Evolutionary conservation across 1,284 basidiomycete species (phyloP), one percentile per base, ranked within the genome.

Genomic region (Ustilago sp.): DNA sequence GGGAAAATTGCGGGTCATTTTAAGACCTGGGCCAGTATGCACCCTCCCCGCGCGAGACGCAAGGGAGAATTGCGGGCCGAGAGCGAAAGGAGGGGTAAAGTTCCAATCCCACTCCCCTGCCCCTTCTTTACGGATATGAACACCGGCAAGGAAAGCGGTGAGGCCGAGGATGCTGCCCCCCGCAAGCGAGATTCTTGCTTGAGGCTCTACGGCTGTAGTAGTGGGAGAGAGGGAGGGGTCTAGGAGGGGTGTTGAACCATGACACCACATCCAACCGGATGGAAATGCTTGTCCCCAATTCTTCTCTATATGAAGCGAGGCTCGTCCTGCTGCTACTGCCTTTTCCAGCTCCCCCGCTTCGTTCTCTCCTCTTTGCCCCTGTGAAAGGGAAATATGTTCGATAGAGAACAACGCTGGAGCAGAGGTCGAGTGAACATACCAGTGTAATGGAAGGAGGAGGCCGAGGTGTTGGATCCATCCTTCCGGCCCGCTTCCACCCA

Each of bases 211-310:
- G 7, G 53, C 17, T 2, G 50, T 8, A 2, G 28, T 38, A 23
- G 32, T 0, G 2, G 8, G 6, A 4, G 64, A 32, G 8, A 50
- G 6, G 11, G 41, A 41, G 1, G 66, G 59, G 23, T 66, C 63
- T 35, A 59, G 53, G 4, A 75, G 39, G 3, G 73, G 43, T 1
- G 68, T 58, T 2, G 73, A 50, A 4, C 36, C 73, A 23, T 77
- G 70, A 8, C 8, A 31, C 75, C 75, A 77, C 53, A 73, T 66
- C 75, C 70, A 77, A 3, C 75, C 75, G 5, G 59, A 50, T 0
- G 75, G 75, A 43, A 77, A 77, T 12, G 60, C 52, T 23, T 77
- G 70, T 8, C 75, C 75, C 67, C 70, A 73, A 38, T 77, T 77
- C 52, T 74, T 77, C 35, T 77, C 75, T 4, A 67, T 28, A 50